A percentile compares a stretch with the other conserved stretches of the same genome.
These are phyloP conservation scores for Botryococcus braunii DNA, from an alignment of 163 green algal genomes.

Conservation along the genomic window DNA sequence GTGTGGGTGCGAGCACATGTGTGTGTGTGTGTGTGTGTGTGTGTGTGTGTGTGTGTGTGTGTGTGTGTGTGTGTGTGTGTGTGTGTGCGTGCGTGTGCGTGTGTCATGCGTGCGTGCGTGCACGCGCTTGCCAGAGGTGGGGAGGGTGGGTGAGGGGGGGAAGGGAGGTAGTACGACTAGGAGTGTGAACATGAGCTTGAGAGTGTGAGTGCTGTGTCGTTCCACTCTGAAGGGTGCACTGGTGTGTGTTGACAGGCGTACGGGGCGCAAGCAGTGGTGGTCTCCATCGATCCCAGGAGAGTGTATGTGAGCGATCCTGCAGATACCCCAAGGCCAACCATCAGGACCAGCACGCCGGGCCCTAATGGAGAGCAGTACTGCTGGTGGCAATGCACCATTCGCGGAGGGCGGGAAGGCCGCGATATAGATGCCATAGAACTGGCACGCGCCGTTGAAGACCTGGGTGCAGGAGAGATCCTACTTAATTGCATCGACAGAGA, in stretches of 20 bases:
- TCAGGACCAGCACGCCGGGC: slow-evolving; percentile 45
- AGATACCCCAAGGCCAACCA: slow-evolving; percentile 31
- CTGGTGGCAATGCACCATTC: slow-evolving; percentile 49
- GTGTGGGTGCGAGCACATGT: too few relatives aligned
- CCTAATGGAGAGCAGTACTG: slow-evolving; percentile 87
- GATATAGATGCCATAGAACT: slow-evolving; percentile 87
- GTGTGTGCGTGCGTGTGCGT: too few relatives aligned
- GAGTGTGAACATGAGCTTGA: too few relatives aligned
- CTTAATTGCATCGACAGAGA: slow-evolving; percentile 99
- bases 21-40: too few relatives aligned
- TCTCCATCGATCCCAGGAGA: slow-evolving; percentile 87
- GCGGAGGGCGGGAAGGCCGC: slow-evolving; percentile 81
- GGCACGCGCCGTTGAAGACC: slow-evolving; percentile 39
- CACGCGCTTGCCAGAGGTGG: too few relatives aligned
- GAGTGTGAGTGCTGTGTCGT: too few relatives aligned
- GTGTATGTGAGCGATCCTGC: slow-evolving; percentile 75
- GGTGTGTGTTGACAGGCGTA: slow-evolving; percentile 16
- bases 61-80: too few relatives aligned
- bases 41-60: too few relatives aligned
- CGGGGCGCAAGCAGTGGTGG: slow-evolving; percentile 73
- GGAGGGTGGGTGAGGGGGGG: too few relatives aligned
- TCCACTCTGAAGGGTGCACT: too few relatives aligned
- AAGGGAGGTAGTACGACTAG: too few relatives aligned
- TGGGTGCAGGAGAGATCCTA: slow-evolving; percentile 96
- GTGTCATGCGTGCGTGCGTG: too few relatives aligned